Evolutionary conservation across 2,329 filamentous ascomycete species (phyloP), one percentile per base, ranked within the genome.

Genomic region (Trichoderma sp.): DNA sequence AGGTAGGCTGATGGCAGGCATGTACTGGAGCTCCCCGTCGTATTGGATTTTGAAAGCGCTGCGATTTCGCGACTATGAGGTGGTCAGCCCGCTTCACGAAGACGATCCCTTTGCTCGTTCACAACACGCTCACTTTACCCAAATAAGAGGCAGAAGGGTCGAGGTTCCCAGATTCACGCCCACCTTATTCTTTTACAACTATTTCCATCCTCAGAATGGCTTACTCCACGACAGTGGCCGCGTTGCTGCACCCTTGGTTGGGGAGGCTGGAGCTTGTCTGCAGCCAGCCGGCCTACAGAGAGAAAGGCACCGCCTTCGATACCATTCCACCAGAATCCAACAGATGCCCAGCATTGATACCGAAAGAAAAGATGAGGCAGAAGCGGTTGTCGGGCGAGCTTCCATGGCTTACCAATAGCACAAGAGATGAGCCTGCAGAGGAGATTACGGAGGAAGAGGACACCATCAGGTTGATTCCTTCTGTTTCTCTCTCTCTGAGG

Each of bases 191-290:
- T 1, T n/a, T n/a, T 43, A 39, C 28, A 48, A 21, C 30, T 3
- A 14, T 6, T 34, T 43, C 5, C 1, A 14, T 15, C 14, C 1
- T 3, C 41, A 47, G 2, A 7, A 64, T 64, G 62, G n/a, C 62
- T 9, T 30, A 24, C 5, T 64, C 62, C 10, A 30, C 30, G 19
- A 64, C 43, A 19, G 45, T 58, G n/a, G 62, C 44, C 17, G 62
- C 62, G 30, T 54, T 64, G 7, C 17, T 64, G 3, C 52, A 64
- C 19, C 62, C 52, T 7, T 64, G 62, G 44, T 64, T 44, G 2
- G 62, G 52, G 6, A 19, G 62, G 17, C 28, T 58, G 3, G 62
- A 64, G 7, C n/a, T 47, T 1, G 45, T 19, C 1, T 48, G 44
- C 9, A 21, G 21, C 15, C 19, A 52, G 19, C 45, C 58, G 1